Evolutionary conservation across 352 stramenopile species (phyloP), one percentile per base, ranked within the genome.

Genomic region (Detonula confervacea): DNA sequence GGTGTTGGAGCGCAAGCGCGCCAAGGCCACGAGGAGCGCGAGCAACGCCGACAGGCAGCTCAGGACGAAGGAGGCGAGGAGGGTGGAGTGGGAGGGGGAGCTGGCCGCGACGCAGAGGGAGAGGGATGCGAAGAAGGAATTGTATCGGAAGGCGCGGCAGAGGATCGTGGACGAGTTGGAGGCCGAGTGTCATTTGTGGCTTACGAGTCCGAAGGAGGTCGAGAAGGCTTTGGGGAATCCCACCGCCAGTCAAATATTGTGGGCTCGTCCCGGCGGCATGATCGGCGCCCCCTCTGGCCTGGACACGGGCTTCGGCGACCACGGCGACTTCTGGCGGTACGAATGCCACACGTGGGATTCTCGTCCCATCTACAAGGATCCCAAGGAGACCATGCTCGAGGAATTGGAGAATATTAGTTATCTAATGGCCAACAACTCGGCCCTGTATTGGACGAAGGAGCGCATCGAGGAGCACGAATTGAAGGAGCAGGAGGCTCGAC

Each of bases 311-410:
- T 76, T 79, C 30, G 79, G 72, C 33, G 70, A 90, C 24, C 81
- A 92, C 65, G 72, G 69, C 22, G 77, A 89, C 6, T 93, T 89
- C 77, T 93, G 88, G 88, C 76, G 84, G n/a, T 88, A 90, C 33
- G 79, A 90, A 56, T 81, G 69, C 33, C 86, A 93, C 56, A 92
- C 86, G 14, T 88, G 72, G 73, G 64, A 88, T 61, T 74, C 84
- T 46, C 57, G 44, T 24, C 87, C 83, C 8, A 91, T 77, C 11
- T 93, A 90, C 57, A 86, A 87, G 63, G 80, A 70, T 24, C 74
- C 77, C 37, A 55, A 64, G n/a, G 81, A 91, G 57, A 63, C 80
- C 11, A 70, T 92, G 60, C 54, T 90, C 12, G 75, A 91, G 52
- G 65, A 88, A 57, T 54, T 89, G 8, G 70, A 88, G 67, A 73